Evolutionary conservation across 306 rosid species (phyloP), one percentile per base, ranked within the genome.

Genomic region (Cucumis sativus): DNA sequence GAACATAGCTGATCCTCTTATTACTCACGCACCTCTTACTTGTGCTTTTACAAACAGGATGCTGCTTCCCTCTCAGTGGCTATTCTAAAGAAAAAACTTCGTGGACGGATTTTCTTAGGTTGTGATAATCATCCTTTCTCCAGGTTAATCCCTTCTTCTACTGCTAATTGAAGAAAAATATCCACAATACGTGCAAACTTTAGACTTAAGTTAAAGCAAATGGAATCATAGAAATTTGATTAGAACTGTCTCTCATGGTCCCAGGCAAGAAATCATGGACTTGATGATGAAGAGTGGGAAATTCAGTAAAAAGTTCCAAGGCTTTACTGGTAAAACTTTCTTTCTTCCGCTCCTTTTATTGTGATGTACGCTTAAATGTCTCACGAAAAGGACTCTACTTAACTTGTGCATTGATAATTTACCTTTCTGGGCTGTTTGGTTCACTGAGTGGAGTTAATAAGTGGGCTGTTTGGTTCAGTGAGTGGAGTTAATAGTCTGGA

Each of bases 201-300:
- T 14, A 47, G 37, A 71, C 41, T 45, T 69, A 6, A n/a, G 74
- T 49, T 47, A 23, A 71, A 21, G 41, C 39, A 21, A 13, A 13
- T 25, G 55, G 54, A 68, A 71, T 13, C 7, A 49, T 12, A 58
- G 56, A 59, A 57, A 58, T 59, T 58, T 28, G 20, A 57, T 37
- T 40, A n/a, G 63, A 58, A 58, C 56, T 18, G 39, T 40, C 58
- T 45, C 65, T 20, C 37, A 4, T 83, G 65, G 79, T 82, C 81
- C 45, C 97, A 92, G 99, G 90, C 95, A 95, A 89, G 97, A 92
- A 91, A 74, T 92, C 70, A 95, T 92, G 99, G 97, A 95, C 82
- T 72, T 89, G 79, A 92, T 95, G 21, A 77, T 79, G 76, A 85
- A 85, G 83, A 95, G 97, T 80, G 96, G 96, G 51, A 95, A 92